These are phyloP conservation scores for Alnus glutinosa DNA, from an alignment of 306 rosid species.

Conservation along the genomic window DNA sequence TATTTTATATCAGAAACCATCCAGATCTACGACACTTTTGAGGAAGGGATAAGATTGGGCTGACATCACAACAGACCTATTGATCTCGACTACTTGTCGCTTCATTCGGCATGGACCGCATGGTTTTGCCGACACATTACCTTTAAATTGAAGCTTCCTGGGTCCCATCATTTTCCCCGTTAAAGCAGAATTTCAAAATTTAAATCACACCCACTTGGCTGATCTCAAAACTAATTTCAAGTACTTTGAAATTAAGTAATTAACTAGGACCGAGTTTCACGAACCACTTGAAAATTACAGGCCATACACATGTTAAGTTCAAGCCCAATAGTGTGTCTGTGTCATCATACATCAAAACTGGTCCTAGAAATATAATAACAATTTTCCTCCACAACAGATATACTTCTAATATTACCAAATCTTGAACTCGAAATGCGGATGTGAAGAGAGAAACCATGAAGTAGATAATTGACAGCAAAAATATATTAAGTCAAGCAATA, in stretches of 20 bases:
- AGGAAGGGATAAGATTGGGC: constrained; percentile 36
- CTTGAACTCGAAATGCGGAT: constrained; percentile 17
- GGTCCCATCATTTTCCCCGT: constrained; percentile 13
- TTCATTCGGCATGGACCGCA: constrained; percentile 30
- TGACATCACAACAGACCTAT: constrained; percentile 37
- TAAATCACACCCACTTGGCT: constrained; percentile 17
- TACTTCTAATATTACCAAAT: constrained; percentile 21
- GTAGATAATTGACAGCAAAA: not conserved
- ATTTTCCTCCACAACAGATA: constrained; percentile 5
- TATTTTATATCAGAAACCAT: constrained; percentile 23
- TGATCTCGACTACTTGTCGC: constrained; percentile 35
- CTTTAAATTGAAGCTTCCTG: constrained; percentile 29
- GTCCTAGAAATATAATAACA: constrained; percentile 27
- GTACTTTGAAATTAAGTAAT: not conserved
- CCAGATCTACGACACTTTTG: constrained; percentile 47
- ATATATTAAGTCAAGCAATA: constrained; percentile 12
- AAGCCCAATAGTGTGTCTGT: constrained; percentile 17
- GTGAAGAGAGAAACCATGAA: constrained; percentile 4
- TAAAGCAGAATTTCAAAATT: constrained; percentile 30
- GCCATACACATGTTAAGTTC: constrained; percentile 24
- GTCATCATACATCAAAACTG: constrained; percentile 37
- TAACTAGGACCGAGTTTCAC: not conserved
- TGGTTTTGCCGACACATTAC: constrained; percentile 41
- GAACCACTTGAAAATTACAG: constrained; percentile 18
- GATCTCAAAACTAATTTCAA: not conserved